Base-by-base conservation (phyloP, 2,329 filamentous ascomycete species). In the Neonectria faginata region DNA sequence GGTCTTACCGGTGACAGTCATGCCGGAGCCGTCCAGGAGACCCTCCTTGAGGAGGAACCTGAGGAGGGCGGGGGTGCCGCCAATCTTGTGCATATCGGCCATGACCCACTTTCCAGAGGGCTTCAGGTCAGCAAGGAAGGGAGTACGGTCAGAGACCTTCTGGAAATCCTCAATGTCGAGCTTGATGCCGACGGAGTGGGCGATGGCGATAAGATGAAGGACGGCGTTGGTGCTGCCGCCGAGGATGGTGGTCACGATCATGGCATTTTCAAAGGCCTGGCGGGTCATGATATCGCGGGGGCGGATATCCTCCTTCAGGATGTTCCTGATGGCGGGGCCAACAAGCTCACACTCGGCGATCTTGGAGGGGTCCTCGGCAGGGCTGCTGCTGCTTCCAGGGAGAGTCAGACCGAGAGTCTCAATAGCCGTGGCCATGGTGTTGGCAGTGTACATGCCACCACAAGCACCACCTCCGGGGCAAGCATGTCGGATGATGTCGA, bases 401-500 rank as follows among this genome's bases (percentile, higher is more conserved):
- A 96, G 84, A 3, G 91, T 92, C 86, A 95, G 90, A 29, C 94
- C 94, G 86, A 97, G 93, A 45, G 92, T 92, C 82, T 97, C 93
- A 68, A 97, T 93, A 14, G 92, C 92, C 0, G 92, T 95, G 4
- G 93, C 92, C 92, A 97, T 95, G 25, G 93, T 97, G 80, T 97
- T 97, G 68, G 94, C 94, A 1, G 94, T 97, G 81, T 94, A 97
- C 94, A 97, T 94, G 71, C 92, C 92, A 69, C 91, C 91, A 69
- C 92, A 94, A 36, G 91, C 92, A 42, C 92, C 92, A 44, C 79
- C 77, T 36, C 81, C 81, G 41, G 81, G 81, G 69, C 94, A 97
- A 47, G 96, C 94, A 77, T 98, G 85, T 67, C 94, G 89, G 79
- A 97, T 97, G 75, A 98, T 95, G 80, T 98, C 96, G 79, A 94